Percentiles rank a stretch among this genome's conserved stretches.
Conservation (phyloP, 2,329 filamentous ascomycete genomes). For the Orbilia blumenaviensis region DNA sequence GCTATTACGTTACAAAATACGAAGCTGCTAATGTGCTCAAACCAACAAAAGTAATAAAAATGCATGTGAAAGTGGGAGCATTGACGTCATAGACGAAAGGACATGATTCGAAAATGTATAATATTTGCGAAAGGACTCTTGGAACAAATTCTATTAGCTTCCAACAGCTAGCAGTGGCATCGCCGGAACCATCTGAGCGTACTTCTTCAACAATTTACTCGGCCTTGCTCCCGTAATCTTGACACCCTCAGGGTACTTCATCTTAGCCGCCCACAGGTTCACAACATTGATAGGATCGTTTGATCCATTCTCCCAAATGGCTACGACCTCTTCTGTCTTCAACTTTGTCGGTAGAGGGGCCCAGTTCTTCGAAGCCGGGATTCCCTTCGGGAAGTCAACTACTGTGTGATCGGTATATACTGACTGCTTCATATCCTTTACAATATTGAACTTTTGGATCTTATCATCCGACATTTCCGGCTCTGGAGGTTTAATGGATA, state of each 20-base stretch:
- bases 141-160: no score
- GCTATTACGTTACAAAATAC: no score
- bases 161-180: not conserved
- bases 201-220: not conserved
- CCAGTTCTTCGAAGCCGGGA: not conserved
- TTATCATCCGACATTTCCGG: not conserved
- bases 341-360: not conserved
- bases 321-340: not conserved
- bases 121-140: no score
- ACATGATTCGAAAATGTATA: no score
- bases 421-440: slow-evolving; percentile 15
- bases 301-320: not conserved
- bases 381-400: not conserved
- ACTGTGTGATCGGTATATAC: not conserved
- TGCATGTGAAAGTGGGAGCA: no score
- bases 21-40: no score
- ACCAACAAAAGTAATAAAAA: no score
- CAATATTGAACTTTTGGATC: slow-evolving; percentile 13
- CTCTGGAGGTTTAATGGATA: slow-evolving; percentile 2
- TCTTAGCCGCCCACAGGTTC: not conserved
- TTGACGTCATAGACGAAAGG: no score
- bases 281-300: not conserved
- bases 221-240: not conserved
- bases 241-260: not conserved
- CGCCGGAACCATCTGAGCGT: not conserved